These are phyloP conservation scores for Fusarium irregulare DNA, from an alignment of 2,329 filamentous ascomycete genomes.

Conservation along the genomic window DNA sequence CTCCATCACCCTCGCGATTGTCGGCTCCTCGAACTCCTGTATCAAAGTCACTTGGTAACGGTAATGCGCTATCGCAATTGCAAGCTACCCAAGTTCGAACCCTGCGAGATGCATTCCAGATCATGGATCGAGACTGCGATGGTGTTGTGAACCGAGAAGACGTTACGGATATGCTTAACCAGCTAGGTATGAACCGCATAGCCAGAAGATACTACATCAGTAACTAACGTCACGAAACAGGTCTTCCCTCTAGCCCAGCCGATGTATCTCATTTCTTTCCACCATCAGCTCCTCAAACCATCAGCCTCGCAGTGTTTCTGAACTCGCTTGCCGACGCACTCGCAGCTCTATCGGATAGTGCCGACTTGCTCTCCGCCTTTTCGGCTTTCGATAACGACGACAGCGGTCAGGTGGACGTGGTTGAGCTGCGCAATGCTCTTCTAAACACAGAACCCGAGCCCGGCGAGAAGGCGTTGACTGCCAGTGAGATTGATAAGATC, in stretches of 20 bases:
- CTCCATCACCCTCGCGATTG: slow-evolving; percentile 47
- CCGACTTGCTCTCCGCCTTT: slow-evolving; percentile 88
- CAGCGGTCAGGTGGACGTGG: slow-evolving; percentile 88
- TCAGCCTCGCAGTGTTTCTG: slow-evolving; percentile 87
- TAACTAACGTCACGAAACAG: slow-evolving; percentile 54
- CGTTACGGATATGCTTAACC: slow-evolving; percentile 86
- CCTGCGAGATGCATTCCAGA: slow-evolving; percentile 92
- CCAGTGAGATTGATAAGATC: slow-evolving; percentile 85
- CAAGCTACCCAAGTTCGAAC: slow-evolving; percentile 86
- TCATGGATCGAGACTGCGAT: slow-evolving; percentile 89
- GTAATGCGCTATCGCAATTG: slow-evolving; percentile 75
- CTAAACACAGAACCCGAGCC: slow-evolving; percentile 83
- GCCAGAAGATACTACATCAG: neutral
- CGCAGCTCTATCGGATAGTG: slow-evolving; percentile 77
- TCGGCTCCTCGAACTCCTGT: slow-evolving; percentile 49
- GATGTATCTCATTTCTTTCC: slow-evolving; percentile 88
- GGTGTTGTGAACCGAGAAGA: slow-evolving; percentile 85
- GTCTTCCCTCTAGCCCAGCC: slow-evolving; percentile 77
- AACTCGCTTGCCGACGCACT: slow-evolving; percentile 82
- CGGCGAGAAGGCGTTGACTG: slow-evolving; percentile 72
- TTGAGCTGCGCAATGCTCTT: slow-evolving; percentile 83
- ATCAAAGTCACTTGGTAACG: slow-evolving; percentile 54
- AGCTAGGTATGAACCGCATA: slow-evolving; percentile 70
- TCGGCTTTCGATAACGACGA: slow-evolving; percentile 97
- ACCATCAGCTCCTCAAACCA: slow-evolving; percentile 73